Evolutionary conservation across 345 rosid species (phyloP), one percentile per base, ranked within the genome.

Genomic region (Syzygium aqueum): DNA sequence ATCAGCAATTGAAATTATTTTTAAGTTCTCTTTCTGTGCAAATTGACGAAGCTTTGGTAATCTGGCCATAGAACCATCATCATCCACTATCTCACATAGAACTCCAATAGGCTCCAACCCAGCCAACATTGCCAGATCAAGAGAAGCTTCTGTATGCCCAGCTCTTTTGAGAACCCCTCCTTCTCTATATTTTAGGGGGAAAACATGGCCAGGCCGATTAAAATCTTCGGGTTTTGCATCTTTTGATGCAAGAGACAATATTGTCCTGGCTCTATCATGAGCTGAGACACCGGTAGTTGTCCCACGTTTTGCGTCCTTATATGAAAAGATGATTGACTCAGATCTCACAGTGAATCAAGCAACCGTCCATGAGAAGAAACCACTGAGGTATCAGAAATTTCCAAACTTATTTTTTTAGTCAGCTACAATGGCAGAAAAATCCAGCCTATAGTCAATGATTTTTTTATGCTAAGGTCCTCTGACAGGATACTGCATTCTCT

Each of bases 61-160:
- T 90, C 98, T 94, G 90, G 99, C 99, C 99, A 97, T 97, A 57
- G 99, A 97, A 67, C 99, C 99, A 92, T 97, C 99, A 87, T 97
- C 97, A 91, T 97, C 99, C 67, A 96, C 98, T 90, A 97, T 89
- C 93, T 96, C 99, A 86, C 97, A 96, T 61, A 97, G 86, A 85
- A 95, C 96, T n/a, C 94, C 95, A 51, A 88, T 97, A 49, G 99
- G 97, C 13, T 94, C 94, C 50, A 96, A 87, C 54, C 99, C 99
- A 51, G 99, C 98, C 59, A 96, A 92, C 67, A 94, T 89, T 7
- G 97, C 94, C 86, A 97, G 94, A 91, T 97, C 99, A 87, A 95
- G 95, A 53, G 99, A 95, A 80, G 99, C 98, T 93, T 97, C 99
- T 5, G 99, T 95, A 83, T 97, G 99, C 85, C 99, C 99, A 89